Evolutionary conservation across 1,284 basidiomycete genomes (phyloP).

Genomic region (Irpex sp.): DNA sequence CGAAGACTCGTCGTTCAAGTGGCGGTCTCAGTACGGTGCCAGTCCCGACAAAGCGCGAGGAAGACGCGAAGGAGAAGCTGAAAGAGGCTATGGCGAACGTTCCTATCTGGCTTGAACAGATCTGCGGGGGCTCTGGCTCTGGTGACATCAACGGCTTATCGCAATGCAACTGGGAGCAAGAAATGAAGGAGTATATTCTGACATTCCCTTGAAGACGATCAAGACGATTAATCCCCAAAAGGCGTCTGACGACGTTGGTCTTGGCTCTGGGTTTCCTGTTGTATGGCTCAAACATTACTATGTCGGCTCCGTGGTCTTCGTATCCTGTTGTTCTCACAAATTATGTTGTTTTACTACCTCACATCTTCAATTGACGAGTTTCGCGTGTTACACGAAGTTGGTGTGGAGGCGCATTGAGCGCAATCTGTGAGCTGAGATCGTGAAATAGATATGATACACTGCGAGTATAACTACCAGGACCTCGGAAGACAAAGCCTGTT

Average conservation of each 20-base stretch:
- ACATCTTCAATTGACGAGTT: neutral
- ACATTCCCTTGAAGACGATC: constrained; percentile 45
- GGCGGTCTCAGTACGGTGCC: constrained; percentile 11
- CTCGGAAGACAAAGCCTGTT: too few species aligned
- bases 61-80: constrained; percentile 21
- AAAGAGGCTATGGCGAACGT: constrained; percentile 31
- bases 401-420: neutral
- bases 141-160: constrained; percentile 35
- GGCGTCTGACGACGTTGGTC: neutral
- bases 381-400: neutral
- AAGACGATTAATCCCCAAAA: neutral
- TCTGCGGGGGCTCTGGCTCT: constrained; percentile 43
- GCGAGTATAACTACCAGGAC: neutral
- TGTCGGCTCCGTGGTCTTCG: neutral
- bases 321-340: neutral
- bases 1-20: constrained; percentile 6
- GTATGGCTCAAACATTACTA: neutral
- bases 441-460: neutral
- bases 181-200: constrained; percentile 59
- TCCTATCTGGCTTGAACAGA: constrained; percentile 27
- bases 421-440: neutral
- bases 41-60: constrained; percentile 18
- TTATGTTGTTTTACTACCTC: neutral
- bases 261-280: neutral
- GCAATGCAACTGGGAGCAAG: constrained; percentile 53